phyloP scores from a whole-genome alignment of 139 green algal species.

The Asterochloris sp. region DNA sequence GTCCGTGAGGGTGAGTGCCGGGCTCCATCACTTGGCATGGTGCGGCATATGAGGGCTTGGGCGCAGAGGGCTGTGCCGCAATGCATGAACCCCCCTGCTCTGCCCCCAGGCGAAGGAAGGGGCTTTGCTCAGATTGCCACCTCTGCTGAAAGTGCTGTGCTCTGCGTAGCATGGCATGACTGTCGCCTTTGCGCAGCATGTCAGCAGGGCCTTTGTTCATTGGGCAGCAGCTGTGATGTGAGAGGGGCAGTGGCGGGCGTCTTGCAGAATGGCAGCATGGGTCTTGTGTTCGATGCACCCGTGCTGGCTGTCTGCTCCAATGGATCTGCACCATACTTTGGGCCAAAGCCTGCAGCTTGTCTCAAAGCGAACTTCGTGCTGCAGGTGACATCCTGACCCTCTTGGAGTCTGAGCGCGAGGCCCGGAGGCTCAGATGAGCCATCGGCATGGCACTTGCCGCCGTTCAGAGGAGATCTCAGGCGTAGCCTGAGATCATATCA shows the following conservation, averaged over 20 bases:
- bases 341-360: background rate
- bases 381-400: slow-evolving; percentile 96
- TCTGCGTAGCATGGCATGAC: too few species aligned
- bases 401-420: slow-evolving; percentile 98
- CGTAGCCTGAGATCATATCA: too few species aligned
- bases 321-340: background rate
- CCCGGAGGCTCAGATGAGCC: slow-evolving; percentile 83
- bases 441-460: background rate
- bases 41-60: background rate
- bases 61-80: background rate
- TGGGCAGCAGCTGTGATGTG: too few species aligned
- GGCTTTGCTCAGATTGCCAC: too few species aligned
- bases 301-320: background rate
- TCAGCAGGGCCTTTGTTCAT: too few species aligned
- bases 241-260: background rate
- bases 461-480: too few species aligned
- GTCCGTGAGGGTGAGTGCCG: slow-evolving; percentile 85
- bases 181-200: too few species aligned
- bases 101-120: too few species aligned
- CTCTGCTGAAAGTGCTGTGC: too few species aligned
- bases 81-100: background rate
- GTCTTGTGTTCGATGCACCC: too few species aligned
- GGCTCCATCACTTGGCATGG: too few species aligned
- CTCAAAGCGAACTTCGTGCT: background rate
- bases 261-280: background rate